Base-by-base conservation (phyloP, 176 grass and related monocot species). In the Ensete glaucum region DNA sequence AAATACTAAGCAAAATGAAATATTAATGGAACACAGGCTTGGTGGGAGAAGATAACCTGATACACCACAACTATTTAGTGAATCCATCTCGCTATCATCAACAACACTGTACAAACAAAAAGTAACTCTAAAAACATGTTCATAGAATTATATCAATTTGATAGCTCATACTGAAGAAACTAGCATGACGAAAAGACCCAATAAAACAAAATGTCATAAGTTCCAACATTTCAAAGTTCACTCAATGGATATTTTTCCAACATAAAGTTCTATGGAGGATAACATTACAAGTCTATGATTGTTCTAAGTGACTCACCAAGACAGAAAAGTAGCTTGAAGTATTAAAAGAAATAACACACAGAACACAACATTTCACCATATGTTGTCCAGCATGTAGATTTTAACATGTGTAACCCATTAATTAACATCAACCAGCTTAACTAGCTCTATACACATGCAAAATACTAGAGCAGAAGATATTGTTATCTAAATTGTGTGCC, bases 41-140 rank as follows among this genome's bases (percentile, higher is more conserved):
- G 34, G 49, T 13, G 24, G 5, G 48, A 53, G 9, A 19, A 2
- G 55, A 63, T 24, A 76, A 83, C 85, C 75, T 60, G 81, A 58
- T 72, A 64, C 27, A 21, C 64, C 65, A 17, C 9, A 29, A 79
- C 10, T 20, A 56, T 64, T 85, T 65, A 78, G 65, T 24, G 62
- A 58, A 11, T 50, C 78, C 6, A 70, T 52, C 73, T 88, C 86
- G 11, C 51, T 77, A 50, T 96, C 85, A 81, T 92, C 90, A 76
- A 98, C 67, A 78, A 98, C 78, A 74, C 94, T 98, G 82, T 48
- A 91, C 10, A 67, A 49, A 81, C 21, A 56, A 56, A 72, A 52
- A 55, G 50, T 25, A 14, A 3, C 23, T 65, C 11, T 26, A 20
- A 12, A 26, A 65, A 63, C 1, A 65, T 22, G 19, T 9, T 4